Evolutionary conservation across 495 filamentous ascomycete genomes (phyloP).

Genomic region (Hypoxylon perforatum): DNA sequence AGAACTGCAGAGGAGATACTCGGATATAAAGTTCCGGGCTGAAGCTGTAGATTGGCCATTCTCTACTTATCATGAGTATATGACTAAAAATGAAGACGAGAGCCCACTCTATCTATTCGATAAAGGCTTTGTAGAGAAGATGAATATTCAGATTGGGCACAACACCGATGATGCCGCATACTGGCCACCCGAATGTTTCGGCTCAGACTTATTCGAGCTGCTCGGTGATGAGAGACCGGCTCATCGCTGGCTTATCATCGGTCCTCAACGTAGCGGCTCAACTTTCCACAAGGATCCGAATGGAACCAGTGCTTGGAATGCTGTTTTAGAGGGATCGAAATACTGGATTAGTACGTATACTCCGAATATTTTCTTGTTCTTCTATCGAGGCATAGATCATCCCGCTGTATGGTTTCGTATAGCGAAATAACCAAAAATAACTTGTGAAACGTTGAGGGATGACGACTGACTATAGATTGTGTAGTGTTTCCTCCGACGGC

Average conservation of each 20-base stretch:
- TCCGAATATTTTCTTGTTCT: neutral
- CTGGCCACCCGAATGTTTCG: slow-evolving; percentile 88
- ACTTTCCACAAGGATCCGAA: slow-evolving; percentile 91
- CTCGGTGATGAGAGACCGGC: slow-evolving; percentile 85
- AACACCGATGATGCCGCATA: slow-evolving; percentile 70
- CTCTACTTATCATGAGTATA: slow-evolving; percentile 82
- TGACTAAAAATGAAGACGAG: slow-evolving; percentile 85
- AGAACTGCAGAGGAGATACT: slow-evolving; percentile 70
- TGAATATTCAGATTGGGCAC: slow-evolving; percentile 71
- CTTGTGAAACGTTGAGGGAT: neutral
- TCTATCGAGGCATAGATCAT: neutral
- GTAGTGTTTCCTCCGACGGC: slow-evolving; percentile 71
- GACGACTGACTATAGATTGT: slow-evolving; percentile 8
- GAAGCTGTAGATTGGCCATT: slow-evolving; percentile 96
- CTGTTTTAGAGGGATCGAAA: slow-evolving; percentile 88
- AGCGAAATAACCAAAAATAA: neutral
- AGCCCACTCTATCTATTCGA: slow-evolving; percentile 96
- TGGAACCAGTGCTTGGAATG: slow-evolving; percentile 90
- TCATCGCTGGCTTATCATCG: slow-evolving; percentile 92
- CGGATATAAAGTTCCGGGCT: slow-evolving; percentile 78
- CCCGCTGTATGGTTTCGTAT: neutral
- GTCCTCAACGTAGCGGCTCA: slow-evolving; percentile 88
- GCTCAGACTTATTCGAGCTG: slow-evolving; percentile 86
- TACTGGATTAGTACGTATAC: slow-evolving; percentile 90
- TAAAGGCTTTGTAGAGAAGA: slow-evolving; percentile 86